Evolutionary conservation across 371 early-diverging fungal species (phyloP).

Genomic region (Capillidium rhysosporum): DNA sequence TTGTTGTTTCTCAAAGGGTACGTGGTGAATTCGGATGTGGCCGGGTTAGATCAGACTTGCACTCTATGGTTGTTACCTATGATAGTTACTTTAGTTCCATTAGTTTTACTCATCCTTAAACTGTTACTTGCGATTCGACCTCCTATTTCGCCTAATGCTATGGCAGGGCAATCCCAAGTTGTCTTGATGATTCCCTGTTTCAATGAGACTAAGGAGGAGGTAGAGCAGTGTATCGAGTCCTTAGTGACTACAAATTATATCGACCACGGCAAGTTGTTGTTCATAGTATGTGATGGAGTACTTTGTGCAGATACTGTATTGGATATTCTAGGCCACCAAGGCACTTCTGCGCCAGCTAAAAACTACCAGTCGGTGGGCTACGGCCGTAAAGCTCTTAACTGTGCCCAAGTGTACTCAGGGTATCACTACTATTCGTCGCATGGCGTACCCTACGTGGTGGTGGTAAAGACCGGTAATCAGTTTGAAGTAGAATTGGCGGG

Average conservation of each 20-base stretch:
- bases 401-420: slow-evolving; percentile 95
- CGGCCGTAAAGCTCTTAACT: slow-evolving; percentile 76
- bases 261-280: slow-evolving; percentile 1
- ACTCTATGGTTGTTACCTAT: background rate
- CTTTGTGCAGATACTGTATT: slow-evolving; percentile 25
- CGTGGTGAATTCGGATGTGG: background rate
- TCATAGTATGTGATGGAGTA: slow-evolving; percentile 1
- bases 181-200: background rate
- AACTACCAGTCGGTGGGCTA: slow-evolving; percentile 79
- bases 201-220: background rate
- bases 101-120: background rate
- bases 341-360: slow-evolving; percentile 35
- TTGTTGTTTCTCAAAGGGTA: background rate
- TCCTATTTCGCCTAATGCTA: background rate
- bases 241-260: slow-evolving; percentile 1
- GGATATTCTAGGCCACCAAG: slow-evolving; percentile 79
- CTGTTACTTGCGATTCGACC: background rate
- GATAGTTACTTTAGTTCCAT: background rate
- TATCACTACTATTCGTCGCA: slow-evolving; percentile 76
- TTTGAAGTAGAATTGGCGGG: slow-evolving; percentile 58
- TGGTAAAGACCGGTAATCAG: slow-evolving; percentile 81
- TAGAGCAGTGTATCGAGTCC: background rate
- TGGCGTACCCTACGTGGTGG: slow-evolving; percentile 81
- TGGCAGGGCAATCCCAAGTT: too few relatives aligned
- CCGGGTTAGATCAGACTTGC: background rate